Base-by-base conservation (phyloP, 345 rosid genomes). In the Nephelium lappaceum region DNA sequence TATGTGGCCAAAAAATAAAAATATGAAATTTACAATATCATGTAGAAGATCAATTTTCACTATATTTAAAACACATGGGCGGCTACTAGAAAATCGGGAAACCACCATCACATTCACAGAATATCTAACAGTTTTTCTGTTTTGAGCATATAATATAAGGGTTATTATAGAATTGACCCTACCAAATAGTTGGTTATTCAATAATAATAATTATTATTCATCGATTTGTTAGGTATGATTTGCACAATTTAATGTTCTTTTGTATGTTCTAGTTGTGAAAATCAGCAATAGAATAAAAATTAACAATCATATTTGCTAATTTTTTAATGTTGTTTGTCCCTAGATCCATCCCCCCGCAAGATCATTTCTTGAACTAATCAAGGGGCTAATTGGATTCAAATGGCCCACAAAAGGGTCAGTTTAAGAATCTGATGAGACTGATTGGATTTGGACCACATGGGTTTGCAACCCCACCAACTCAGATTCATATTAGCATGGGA, bases 381-480 rank as follows among this genome's bases (percentile, higher is more conserved):
- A 70, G 75, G 79, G 43, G 19, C 49, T 60, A 45, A 77, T 67
- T 76, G 72, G 66, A 67, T 68, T 57, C 39, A 31, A 79, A 41
- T 73, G 68, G 68, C 39, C 77, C 57, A 42, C 68, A 7, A 39
- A 8, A 15, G 21, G 15, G 77, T 38, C 41, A 11, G 1, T 38
- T 21, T 41, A 8, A 73, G 68, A 60, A 73, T 39, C 76, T 41
- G 55, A 31, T 39, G 76, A 73, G 31, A 45, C 15, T 21, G 27
- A 63, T 74, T 63, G 19, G 21, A 39, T n/a, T 11, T 25, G 24
- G 18, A 5, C 9, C 16, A 23, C 39, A 8, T 62, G 15, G 36
- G 41, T 73, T 53, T 53, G 16, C 16, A 53, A 0, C 58, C 57
- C 58, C 16, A 53, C 18, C 4, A 7, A 53, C 12, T 5, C 16